Evolutionary conservation across 148 eudicot species (phyloP).

Genomic region (Rhododendron williamsianum): DNA sequence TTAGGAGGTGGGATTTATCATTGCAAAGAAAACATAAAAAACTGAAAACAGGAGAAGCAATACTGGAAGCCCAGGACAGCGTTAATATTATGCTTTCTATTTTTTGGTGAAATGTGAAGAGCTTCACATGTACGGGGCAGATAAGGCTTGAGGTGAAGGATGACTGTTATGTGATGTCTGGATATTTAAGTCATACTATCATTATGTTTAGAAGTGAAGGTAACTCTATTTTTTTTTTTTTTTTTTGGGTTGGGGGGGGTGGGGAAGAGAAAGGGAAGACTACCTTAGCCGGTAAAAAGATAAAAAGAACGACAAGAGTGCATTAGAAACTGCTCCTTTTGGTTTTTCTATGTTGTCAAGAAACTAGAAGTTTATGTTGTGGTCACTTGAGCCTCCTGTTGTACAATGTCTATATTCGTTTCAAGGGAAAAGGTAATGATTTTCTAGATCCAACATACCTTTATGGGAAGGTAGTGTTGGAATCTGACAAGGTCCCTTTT

Average conservation of each 20-base stretch:
- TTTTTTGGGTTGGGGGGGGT: no score
- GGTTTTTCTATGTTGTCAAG: background rate
- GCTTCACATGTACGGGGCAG: background rate
- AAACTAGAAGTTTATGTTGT: background rate
- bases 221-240: background rate
- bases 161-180: background rate
- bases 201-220: background rate
- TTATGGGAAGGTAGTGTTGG: background rate
- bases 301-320: background rate
- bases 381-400: background rate
- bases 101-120: background rate
- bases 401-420: background rate
- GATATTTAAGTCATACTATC: background rate
- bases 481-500: background rate
- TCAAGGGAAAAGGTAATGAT: background rate
- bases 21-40: background rate
- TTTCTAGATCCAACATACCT: background rate
- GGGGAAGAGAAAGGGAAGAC: background rate
- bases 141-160: background rate
- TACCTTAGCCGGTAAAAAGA: background rate
- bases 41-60: background rate
- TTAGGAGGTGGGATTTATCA: background rate
- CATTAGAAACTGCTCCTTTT: background rate
- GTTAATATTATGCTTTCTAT: background rate
- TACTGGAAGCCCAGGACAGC: background rate